Evolutionary conservation across 306 rosid species (phyloP).

Genomic region (Canavalia ensiformis): DNA sequence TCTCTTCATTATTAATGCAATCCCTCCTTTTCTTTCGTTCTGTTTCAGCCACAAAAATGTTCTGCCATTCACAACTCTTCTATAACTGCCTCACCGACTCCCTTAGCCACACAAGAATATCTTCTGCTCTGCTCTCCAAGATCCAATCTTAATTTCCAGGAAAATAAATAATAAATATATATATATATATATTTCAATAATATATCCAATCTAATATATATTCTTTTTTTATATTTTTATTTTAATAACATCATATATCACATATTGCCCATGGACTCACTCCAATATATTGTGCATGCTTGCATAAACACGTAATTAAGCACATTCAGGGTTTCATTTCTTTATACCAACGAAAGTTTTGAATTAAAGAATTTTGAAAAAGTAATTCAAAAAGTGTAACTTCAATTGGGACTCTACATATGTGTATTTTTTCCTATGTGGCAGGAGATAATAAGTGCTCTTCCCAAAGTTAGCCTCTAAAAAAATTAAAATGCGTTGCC

Average conservation of each 20-base stretch:
- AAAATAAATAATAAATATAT: too few species aligned
- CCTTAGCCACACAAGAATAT: slow-evolving; percentile 38
- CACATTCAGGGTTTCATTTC: not conserved
- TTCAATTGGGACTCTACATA: too few species aligned
- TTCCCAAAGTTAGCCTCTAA: not conserved
- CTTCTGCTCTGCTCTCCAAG: slow-evolving; percentile 26
- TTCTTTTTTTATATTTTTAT: too few species aligned
- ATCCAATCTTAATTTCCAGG: not conserved
- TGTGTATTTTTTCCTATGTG: too few species aligned
- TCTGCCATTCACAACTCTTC: slow-evolving; percentile 35
- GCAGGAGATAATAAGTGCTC: not conserved
- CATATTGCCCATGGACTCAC: not conserved
- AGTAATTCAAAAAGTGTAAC: too few species aligned
- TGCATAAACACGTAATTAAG: not conserved
- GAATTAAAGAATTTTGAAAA: too few species aligned
- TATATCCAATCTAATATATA: too few species aligned
- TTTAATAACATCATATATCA: not conserved
- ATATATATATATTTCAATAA: too few species aligned
- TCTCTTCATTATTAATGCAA: slow-evolving; percentile 27
- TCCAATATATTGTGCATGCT: not conserved
- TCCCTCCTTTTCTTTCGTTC: slow-evolving; percentile 41
- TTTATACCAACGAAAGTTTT: too few species aligned
- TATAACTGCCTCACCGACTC: slow-evolving; percentile 44
- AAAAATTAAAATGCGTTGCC: not conserved
- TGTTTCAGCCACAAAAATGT: slow-evolving; percentile 49